phyloP scores from a whole-genome alignment of 345 rosid genomes.

The Moricandia moricandioides region DNA sequence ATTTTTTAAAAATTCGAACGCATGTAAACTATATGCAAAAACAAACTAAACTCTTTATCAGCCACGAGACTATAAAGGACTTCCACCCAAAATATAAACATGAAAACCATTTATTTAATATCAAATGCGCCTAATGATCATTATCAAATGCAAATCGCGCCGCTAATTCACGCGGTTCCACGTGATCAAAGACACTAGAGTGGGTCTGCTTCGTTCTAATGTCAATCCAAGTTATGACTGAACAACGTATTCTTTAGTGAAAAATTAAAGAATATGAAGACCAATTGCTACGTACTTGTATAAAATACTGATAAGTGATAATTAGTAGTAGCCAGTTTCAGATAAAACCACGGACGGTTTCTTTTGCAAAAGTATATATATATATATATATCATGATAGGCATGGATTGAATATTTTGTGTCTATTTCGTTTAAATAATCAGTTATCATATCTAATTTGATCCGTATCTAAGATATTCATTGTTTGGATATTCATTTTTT shows the following conservation, averaged over 20 bases:
- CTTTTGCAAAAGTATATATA: background rate
- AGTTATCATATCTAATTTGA: too few species aligned
- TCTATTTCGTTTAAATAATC: too few species aligned
- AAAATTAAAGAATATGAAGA: background rate
- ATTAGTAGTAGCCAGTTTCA: conserved; percentile 18
- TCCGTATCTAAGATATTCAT: too few species aligned
- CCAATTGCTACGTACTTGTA: background rate
- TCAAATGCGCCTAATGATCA: conserved; percentile 1
- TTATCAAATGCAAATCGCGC: conserved; percentile 35
- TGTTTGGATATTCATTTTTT: too few species aligned
- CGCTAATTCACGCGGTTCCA: conserved; percentile 50
- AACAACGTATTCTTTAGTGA: background rate
- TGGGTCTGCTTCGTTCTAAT: conserved; percentile 24
- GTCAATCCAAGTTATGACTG: background rate
- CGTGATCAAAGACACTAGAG: conserved; percentile 43
- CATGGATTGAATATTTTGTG: too few species aligned
- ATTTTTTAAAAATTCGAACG: too few species aligned
- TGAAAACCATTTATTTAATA: background rate
- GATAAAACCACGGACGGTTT: conserved; percentile 31
- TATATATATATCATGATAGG: background rate
- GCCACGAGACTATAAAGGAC: background rate
- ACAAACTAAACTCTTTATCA: background rate
- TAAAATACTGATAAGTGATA: background rate
- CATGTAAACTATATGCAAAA: background rate
- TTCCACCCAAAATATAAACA: background rate